Conservation (phyloP, 225 moss, liverwort and hornwort species). For the Anthoceros angustus region DNA sequence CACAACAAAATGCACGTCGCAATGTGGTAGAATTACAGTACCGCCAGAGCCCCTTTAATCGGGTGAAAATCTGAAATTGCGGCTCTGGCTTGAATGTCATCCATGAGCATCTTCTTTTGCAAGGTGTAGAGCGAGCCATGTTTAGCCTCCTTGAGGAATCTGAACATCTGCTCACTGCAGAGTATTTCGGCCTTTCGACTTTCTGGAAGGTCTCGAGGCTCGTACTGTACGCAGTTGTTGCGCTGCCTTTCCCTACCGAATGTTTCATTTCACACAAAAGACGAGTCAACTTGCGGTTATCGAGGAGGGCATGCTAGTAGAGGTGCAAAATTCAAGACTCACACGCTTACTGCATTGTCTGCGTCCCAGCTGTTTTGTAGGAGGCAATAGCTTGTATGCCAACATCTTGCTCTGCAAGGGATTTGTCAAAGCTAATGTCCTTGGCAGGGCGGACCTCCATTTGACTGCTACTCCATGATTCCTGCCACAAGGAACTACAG, state of each 20-base stretch:
- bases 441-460: slow-evolving; percentile 89
- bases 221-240: slow-evolving; percentile 46
- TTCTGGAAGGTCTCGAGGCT: slow-evolving; percentile 14
- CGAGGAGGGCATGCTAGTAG: too few species aligned
- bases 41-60: slow-evolving; percentile 56
- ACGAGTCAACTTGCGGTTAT: background rate
- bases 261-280: background rate
- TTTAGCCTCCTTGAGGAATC: slow-evolving; percentile 26
- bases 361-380: slow-evolving; percentile 22
- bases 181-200: slow-evolving; percentile 11
- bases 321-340: background rate
- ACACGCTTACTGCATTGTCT: slow-evolving; percentile 50
- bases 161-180: slow-evolving; percentile 15
- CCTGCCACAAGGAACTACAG: slow-evolving; percentile 17
- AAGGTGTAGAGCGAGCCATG: slow-evolving; percentile 27
- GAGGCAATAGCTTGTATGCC: slow-evolving; percentile 47
- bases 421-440: slow-evolving; percentile 73
- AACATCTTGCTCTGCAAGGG: slow-evolving; percentile 49
- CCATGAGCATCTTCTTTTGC: slow-evolving; percentile 21
- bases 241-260: slow-evolving; percentile 21
- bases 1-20: too few species aligned
- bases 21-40: slow-evolving; percentile 12
- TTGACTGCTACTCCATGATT: slow-evolving; percentile 83
- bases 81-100: slow-evolving; percentile 40
- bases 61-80: slow-evolving; percentile 43